phyloP scores from a whole-genome alignment of 1,139 yeast species.

The Meyerozyma carpophila region DNA sequence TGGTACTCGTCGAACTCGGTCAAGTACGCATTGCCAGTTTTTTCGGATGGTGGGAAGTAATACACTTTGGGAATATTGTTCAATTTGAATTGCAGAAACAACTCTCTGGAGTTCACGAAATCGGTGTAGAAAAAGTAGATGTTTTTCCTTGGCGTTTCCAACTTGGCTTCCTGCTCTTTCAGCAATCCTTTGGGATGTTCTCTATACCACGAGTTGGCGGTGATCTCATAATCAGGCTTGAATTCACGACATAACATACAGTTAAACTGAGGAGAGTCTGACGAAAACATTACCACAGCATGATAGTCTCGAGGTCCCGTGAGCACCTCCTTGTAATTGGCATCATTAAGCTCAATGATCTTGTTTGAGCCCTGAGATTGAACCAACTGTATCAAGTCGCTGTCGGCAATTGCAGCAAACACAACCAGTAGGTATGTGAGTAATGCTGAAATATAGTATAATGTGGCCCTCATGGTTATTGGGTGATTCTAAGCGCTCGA shows the following conservation, averaged over 20 bases:
- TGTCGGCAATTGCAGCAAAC: constrained; percentile 24
- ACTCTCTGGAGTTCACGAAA: constrained; percentile 49
- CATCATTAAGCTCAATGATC: constrained; percentile 45
- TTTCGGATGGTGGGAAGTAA: constrained; percentile 56
- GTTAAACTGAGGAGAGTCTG: constrained; percentile 66
- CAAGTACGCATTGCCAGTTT: constrained; percentile 19
- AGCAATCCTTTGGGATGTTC: constrained; percentile 33
- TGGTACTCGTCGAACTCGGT: constrained; percentile 41
- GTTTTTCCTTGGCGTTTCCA: constrained; percentile 19
- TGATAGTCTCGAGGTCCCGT: constrained; percentile 70
- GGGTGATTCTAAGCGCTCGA: neutral
- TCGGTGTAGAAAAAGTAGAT: constrained; percentile 75
- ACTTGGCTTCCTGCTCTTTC: constrained; percentile 28
- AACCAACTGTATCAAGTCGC: constrained; percentile 20
- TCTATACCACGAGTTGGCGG: constrained; percentile 55
- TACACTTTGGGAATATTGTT: constrained; percentile 77
- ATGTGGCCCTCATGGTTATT: neutral
- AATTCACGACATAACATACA: constrained; percentile 73
- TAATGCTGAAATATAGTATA: constrained; percentile 7
- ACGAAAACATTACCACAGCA: constrained; percentile 63
- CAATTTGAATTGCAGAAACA: constrained; percentile 53
- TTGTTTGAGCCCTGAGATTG: constrained; percentile 16
- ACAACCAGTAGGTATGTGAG: constrained; percentile 6
- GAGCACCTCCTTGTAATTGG: constrained; percentile 53
- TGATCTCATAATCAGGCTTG: constrained; percentile 56